Percentiles rank a stretch among this genome's conserved stretches.
Conservation (phyloP, 495 filamentous ascomycete species). For the Tuber microsphaerosporum region DNA sequence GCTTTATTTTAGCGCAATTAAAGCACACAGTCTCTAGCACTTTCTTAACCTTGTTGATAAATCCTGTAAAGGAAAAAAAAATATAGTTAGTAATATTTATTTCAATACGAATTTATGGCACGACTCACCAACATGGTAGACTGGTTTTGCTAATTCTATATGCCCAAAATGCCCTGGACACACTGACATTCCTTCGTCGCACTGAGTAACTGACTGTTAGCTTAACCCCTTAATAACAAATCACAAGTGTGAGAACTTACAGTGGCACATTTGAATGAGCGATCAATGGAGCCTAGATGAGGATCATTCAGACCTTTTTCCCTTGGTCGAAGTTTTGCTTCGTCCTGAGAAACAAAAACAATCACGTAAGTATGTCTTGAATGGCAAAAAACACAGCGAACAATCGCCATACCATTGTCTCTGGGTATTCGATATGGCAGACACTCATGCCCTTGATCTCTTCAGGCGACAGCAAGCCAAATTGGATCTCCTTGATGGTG, state of each 20-base stretch:
- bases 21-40: slow-evolving; percentile 95
- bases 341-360: slow-evolving; percentile 53
- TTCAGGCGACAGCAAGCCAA: slow-evolving; percentile 89
- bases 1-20: slow-evolving; percentile 91
- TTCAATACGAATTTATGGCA: neutral
- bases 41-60: slow-evolving; percentile 96
- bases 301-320: slow-evolving; percentile 88
- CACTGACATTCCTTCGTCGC: slow-evolving; percentile 84
- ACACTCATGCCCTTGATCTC: slow-evolving; percentile 98
- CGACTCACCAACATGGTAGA: slow-evolving; percentile 71
- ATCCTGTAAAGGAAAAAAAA: slow-evolving; percentile 52
- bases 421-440: slow-evolving; percentile 81
- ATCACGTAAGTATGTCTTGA: slow-evolving; percentile 21
- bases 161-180: slow-evolving; percentile 98
- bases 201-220: slow-evolving; percentile 43
- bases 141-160: slow-evolving; percentile 88
- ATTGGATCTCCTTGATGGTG: slow-evolving; percentile 96
- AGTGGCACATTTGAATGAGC: slow-evolving; percentile 86
- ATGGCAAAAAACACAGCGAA: slow-evolving; percentile 15
- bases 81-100: slow-evolving; percentile 38
- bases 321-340: slow-evolving; percentile 76
- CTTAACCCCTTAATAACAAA: neutral
- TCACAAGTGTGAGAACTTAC: slow-evolving; percentile 18
- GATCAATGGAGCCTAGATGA: slow-evolving; percentile 86
- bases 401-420: slow-evolving; percentile 69